phyloP scores from a whole-genome alignment of 1,139 yeast genomes.

The Yamadazyma sp. region DNA sequence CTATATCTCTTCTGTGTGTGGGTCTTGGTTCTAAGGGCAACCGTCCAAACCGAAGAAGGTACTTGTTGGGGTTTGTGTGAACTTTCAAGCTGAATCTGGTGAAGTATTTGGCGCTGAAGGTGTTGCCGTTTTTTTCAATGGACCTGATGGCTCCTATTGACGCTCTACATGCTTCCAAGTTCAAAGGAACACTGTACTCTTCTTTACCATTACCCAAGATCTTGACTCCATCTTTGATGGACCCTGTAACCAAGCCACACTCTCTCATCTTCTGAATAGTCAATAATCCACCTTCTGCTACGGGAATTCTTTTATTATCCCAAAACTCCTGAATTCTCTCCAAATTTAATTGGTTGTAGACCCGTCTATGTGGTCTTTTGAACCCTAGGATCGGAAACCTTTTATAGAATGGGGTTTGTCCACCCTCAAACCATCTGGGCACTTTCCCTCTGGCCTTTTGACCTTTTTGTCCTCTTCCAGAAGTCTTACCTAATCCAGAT shows the following conservation, averaged over 20 bases:
- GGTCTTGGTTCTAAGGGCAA: conserved; percentile 89
- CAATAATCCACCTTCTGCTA: conserved; percentile 63
- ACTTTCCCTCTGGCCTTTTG: conserved; percentile 94
- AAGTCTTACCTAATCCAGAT: conserved; percentile 87
- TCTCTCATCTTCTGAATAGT: conserved; percentile 65
- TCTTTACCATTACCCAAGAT: conserved; percentile 70
- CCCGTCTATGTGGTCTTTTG: conserved; percentile 54
- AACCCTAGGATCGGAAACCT: conserved; percentile 91
- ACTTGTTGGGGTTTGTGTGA: conserved; percentile 73
- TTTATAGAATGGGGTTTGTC: conserved; percentile 92
- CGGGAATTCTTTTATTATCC: conserved; percentile 65
- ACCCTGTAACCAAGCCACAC: conserved; percentile 70
- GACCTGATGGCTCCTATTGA: conserved; percentile 69
- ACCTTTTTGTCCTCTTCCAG: conserved; percentile 98
- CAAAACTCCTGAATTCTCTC: conserved; percentile 61
- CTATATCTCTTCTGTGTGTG: conserved; percentile 74
- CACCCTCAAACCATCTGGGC: conserved; percentile 97
- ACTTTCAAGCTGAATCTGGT: conserved; percentile 68
- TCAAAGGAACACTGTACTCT: conserved; percentile 56
- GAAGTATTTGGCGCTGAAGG: conserved; percentile 71
- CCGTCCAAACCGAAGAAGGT: conserved; percentile 67
- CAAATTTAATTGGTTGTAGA: conserved; percentile 55
- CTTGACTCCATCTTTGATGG: conserved; percentile 78
- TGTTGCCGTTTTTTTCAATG: conserved; percentile 72
- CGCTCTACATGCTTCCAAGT: conserved; percentile 81